These are phyloP conservation scores for Hypoxylon sp. DNA, from an alignment of 2,329 filamentous ascomycete species.

Conservation along the genomic window DNA sequence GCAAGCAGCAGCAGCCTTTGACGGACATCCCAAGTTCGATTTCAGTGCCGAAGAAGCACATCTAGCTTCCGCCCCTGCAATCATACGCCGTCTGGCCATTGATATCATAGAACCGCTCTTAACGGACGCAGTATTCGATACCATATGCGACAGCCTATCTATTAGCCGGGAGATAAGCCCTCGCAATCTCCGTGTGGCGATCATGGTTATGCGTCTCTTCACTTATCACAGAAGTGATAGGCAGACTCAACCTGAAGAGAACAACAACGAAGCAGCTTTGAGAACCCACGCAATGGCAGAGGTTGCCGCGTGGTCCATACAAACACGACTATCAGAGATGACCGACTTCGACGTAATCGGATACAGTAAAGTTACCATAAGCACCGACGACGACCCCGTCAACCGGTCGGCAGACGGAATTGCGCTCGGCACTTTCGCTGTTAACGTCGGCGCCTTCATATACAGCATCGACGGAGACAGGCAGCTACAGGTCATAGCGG, in stretches of 20 bases:
- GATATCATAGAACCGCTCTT: not conserved
- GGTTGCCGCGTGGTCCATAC: not conserved
- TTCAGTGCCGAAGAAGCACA: not conserved
- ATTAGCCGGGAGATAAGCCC: not conserved
- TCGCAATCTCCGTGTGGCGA: not conserved
- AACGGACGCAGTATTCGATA: not conserved
- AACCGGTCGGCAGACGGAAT: not conserved
- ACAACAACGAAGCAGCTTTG: not conserved
- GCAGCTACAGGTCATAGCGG: not conserved
- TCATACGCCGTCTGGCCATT: not conserved
- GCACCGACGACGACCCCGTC: not conserved
- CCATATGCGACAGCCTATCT: not conserved
- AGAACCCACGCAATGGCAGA: not conserved
- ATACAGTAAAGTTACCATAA: not conserved
- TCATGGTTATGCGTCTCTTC: not conserved
- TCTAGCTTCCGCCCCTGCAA: not conserved
- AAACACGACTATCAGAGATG: not conserved
- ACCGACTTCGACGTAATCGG: not conserved
- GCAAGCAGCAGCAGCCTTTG: not conserved
- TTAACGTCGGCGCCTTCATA: not conserved
- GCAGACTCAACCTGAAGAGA: not conserved
- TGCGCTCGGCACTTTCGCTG: not conserved
- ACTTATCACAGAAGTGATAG: not conserved
- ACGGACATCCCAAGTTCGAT: not conserved
- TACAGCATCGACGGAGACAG: not conserved